Evolutionary conservation across 495 filamentous ascomycete genomes (phyloP).

Genomic region (Neurospora sp.): DNA sequence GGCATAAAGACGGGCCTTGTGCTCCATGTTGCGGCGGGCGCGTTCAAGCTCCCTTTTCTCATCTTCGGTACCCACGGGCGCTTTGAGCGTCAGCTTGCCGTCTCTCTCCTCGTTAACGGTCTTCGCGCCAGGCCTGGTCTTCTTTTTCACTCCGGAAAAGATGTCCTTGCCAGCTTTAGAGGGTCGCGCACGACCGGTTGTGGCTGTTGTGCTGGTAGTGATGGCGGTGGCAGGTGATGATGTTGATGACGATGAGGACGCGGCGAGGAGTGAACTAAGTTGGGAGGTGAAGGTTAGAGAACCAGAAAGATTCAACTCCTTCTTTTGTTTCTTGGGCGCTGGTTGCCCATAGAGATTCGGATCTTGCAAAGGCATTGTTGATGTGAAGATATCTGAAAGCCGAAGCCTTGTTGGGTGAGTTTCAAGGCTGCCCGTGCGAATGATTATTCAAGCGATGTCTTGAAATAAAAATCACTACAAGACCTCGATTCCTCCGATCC

Average conservation of each 20-base stretch:
- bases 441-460: background rate
- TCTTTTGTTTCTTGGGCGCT: slow-evolving; percentile 50
- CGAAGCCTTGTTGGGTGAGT: background rate
- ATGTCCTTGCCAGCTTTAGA: slow-evolving; percentile 60
- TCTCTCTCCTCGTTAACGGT: slow-evolving; percentile 3
- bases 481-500: background rate
- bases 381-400: background rate
- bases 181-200: slow-evolving; percentile 52
- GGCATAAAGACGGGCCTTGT: slow-evolving; percentile 77
- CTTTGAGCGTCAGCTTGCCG: slow-evolving; percentile 32
- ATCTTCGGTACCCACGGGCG: slow-evolving; percentile 34
- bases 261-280: slow-evolving; percentile 60
- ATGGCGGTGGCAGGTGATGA: slow-evolving; percentile 3
- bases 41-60: slow-evolving; percentile 39
- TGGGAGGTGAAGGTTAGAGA: slow-evolving; percentile 72
- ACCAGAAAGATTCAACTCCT: slow-evolving; percentile 56
- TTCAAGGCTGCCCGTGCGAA: background rate
- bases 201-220: slow-evolving; percentile 13
- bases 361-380: slow-evolving; percentile 41
- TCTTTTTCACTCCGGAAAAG: slow-evolving; percentile 56
- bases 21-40: slow-evolving; percentile 68
- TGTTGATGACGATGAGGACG: slow-evolving; percentile 28
- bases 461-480: background rate
- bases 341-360: slow-evolving; percentile 65
- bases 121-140: slow-evolving; percentile 42